These are phyloP conservation scores for Metrosideros polymorpha DNA, from an alignment of 441 rosid genomes.

Conservation along the genomic window DNA sequence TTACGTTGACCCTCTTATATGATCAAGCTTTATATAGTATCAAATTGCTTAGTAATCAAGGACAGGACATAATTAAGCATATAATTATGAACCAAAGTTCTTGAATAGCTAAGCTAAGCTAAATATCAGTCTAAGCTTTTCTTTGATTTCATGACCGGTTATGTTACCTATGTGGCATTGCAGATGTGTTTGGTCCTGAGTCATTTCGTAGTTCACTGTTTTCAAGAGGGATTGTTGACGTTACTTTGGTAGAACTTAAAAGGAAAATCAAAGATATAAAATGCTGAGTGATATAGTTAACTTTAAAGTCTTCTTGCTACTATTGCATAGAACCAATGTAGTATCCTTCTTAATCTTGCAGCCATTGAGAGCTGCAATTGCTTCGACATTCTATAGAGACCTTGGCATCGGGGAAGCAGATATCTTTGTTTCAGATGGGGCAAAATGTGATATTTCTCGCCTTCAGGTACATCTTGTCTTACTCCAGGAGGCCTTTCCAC, in stretches of 20 bases:
- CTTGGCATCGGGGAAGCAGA: conserved; percentile 86
- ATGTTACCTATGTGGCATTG: neutral
- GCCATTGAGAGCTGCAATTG: conserved; percentile 83
- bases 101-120: neutral
- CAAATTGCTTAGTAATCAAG: neutral
- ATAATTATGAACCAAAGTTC: neutral
- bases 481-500: neutral
- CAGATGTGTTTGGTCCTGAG: neutral
- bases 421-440: conserved; percentile 97
- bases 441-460: conserved; percentile 95
- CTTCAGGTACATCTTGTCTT: conserved; percentile 61
- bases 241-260: neutral
- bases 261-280: neutral
- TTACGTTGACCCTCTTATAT: neutral
- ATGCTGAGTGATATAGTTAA: neutral
- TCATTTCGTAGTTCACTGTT: neutral
- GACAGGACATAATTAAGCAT: neutral
- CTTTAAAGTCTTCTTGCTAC: neutral
- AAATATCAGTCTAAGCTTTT: neutral
- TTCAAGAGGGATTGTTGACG: neutral
- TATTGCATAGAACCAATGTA: neutral
- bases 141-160: neutral
- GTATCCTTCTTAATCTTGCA: conserved; percentile 13
- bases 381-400: conserved; percentile 59
- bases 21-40: neutral